Conservation (phyloP, 164 flowering plant genomes). For the Santalum album region DNA sequence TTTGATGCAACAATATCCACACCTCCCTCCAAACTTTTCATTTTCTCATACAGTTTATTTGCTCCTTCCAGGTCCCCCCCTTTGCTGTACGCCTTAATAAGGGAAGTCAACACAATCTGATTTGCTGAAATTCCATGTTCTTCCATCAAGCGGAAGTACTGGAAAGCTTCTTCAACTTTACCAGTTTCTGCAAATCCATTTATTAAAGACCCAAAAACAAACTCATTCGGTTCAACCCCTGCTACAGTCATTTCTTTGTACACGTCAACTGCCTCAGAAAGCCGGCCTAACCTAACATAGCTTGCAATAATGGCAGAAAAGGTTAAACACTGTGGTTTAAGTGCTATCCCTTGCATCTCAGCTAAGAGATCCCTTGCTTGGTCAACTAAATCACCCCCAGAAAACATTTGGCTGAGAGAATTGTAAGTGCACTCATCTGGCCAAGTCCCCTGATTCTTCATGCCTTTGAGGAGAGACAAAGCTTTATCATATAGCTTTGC, state of each 20-base stretch:
- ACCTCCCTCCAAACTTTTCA: constrained; percentile 52
- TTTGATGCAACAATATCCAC: constrained; percentile 76
- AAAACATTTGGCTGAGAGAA: constrained; percentile 76
- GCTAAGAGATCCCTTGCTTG: constrained; percentile 44
- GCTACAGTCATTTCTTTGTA: constrained; percentile 47
- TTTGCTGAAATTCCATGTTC: constrained; percentile 54
- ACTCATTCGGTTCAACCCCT: constrained; percentile 73
- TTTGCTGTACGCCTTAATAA: constrained; percentile 77
- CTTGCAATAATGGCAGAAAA: constrained; percentile 70
- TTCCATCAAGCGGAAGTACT: constrained; percentile 56
- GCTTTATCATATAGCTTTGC: constrained; percentile 77
- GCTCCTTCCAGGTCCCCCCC: constrained; percentile 63
- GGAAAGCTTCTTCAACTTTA: constrained; percentile 58
- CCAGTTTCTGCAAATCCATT: constrained; percentile 81
- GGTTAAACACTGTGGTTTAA: constrained; percentile 56
- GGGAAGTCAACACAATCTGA: constrained; percentile 61
- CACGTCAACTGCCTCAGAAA: constrained; percentile 55
- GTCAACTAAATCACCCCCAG: constrained; percentile 54
- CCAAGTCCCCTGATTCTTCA: constrained; percentile 82
- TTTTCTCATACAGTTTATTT: constrained; percentile 41
- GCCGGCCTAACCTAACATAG: constrained; percentile 42
- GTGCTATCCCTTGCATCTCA: constrained; percentile 68
- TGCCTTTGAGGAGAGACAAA: constrained; percentile 50
- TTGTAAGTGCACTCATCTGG: constrained; percentile 86
- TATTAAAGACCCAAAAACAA: constrained; percentile 72